phyloP scores from a whole-genome alignment of 305 asterid species.

The Fraxinus angustifolia region DNA sequence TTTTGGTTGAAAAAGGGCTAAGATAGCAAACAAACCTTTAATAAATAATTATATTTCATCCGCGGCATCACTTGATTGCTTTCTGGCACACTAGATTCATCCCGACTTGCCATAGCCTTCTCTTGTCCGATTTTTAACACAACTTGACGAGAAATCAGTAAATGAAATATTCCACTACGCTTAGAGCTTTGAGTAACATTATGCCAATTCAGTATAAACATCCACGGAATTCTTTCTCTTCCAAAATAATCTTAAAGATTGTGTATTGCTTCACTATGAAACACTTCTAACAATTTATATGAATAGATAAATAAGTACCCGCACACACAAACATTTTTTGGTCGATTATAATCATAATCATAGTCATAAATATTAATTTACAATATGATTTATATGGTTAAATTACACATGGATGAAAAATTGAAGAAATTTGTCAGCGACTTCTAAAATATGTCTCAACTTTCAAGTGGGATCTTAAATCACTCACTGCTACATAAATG shows the following conservation, averaged over 20 bases:
- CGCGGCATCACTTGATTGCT: conserved; percentile 41
- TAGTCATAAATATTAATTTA: too few relatives aligned
- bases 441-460: too few relatives aligned
- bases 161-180: background rate
- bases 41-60: conserved; percentile 52
- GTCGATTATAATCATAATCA: too few relatives aligned
- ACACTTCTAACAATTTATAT: background rate
- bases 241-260: background rate
- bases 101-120: conserved; percentile 47
- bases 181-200: background rate
- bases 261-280: background rate
- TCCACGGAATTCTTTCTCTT: background rate
- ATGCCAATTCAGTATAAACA: background rate
- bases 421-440: too few relatives aligned
- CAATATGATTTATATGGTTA: too few relatives aligned
- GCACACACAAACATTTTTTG: too few relatives aligned
- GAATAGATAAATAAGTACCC: too few relatives aligned
- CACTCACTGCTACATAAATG: too few relatives aligned
- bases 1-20: too few relatives aligned
- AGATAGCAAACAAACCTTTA: conserved; percentile 45
- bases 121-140: conserved; percentile 19
- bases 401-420: too few relatives aligned
- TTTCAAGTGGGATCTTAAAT: too few relatives aligned
- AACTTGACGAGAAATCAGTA: background rate
- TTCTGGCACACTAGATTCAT: conserved; percentile 36